A percentile compares a stretch with the other conserved stretches of the same genome.
Conservation (phyloP, 2,329 filamentous ascomycete genomes). For the Calonectria henricotiae region DNA sequence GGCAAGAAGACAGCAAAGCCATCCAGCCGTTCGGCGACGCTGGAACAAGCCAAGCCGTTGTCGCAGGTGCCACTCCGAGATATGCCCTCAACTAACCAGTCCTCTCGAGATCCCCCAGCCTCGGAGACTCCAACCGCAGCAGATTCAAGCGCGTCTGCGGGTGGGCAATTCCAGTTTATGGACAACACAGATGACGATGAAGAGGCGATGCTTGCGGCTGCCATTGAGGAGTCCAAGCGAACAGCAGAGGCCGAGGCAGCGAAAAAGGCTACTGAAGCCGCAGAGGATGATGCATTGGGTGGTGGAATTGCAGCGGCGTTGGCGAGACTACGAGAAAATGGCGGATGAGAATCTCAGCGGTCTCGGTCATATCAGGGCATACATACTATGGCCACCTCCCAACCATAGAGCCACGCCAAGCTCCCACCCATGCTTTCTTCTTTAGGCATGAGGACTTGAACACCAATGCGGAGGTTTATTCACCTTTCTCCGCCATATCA, state of each 20-base stretch:
- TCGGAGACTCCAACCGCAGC: conserved; percentile 31
- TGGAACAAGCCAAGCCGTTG: conserved; percentile 61
- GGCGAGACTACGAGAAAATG: conserved; percentile 69
- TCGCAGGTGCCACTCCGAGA: conserved; percentile 62
- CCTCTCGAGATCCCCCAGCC: conserved; percentile 46
- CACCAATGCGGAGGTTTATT: not conserved
- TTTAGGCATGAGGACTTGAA: not conserved
- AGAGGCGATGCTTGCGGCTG: conserved; percentile 67
- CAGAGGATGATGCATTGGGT: conserved; percentile 63
- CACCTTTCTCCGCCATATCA: not conserved
- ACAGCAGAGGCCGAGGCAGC: conserved; percentile 54
- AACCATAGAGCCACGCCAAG: not conserved
- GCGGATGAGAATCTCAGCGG: conserved; percentile 43
- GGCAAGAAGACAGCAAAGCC: conserved; percentile 64
- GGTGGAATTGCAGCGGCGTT: conserved; percentile 75
- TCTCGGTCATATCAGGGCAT: too few relatives aligned
- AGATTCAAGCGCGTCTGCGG: conserved; percentile 36
- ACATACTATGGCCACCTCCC: too few relatives aligned
- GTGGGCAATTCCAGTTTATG: conserved; percentile 59
- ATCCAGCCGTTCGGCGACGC: conserved; percentile 50
- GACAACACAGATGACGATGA: conserved; percentile 64
- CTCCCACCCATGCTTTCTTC: not conserved
- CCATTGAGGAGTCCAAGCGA: conserved; percentile 65
- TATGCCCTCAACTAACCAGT: conserved; percentile 53
- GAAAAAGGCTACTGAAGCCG: conserved; percentile 43